Percentiles rank a stretch among this genome's conserved stretches.
Conservation (phyloP, 139 green algal genomes). For the Asterochloris sp. region DNA sequence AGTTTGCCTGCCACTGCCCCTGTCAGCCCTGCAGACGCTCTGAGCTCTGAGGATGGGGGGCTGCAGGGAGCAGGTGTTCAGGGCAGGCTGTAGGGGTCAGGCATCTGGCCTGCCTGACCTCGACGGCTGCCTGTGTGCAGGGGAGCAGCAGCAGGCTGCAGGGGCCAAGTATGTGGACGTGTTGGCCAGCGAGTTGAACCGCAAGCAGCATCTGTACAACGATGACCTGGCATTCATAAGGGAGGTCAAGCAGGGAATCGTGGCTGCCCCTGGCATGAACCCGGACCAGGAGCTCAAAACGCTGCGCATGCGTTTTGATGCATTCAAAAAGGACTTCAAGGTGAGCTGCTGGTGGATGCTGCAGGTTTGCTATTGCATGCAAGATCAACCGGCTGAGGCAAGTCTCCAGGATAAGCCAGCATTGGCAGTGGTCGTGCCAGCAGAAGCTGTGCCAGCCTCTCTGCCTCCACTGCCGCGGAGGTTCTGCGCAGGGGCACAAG, state of each 20-base stretch:
- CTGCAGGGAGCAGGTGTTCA: too few species aligned
- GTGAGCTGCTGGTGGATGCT: background rate
- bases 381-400: background rate
- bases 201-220: slow-evolving; percentile 21
- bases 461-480: background rate
- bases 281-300: slow-evolving; percentile 25
- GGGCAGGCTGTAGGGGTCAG: too few species aligned
- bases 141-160: too few species aligned
- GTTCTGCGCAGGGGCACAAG: background rate
- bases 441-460: slow-evolving; percentile 3
- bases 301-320: slow-evolving; percentile 23
- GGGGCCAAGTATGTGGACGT: too few species aligned
- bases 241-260: slow-evolving; percentile 28
- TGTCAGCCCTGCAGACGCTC: too few species aligned
- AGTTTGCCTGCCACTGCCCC: too few species aligned
- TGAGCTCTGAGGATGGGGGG: too few species aligned
- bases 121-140: too few species aligned
- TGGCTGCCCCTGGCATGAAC: slow-evolving; percentile 24
- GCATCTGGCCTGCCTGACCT: too few species aligned
- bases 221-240: slow-evolving; percentile 18
- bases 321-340: slow-evolving; percentile 33
- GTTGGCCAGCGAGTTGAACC: slow-evolving; percentile 9
- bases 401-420: background rate
- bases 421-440: background rate
- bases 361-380: background rate